Evolutionary conservation across 2,329 filamentous ascomycete genomes (phyloP), one percentile per base, ranked within the genome.

Genomic region (Neoarthrinium moseri): DNA sequence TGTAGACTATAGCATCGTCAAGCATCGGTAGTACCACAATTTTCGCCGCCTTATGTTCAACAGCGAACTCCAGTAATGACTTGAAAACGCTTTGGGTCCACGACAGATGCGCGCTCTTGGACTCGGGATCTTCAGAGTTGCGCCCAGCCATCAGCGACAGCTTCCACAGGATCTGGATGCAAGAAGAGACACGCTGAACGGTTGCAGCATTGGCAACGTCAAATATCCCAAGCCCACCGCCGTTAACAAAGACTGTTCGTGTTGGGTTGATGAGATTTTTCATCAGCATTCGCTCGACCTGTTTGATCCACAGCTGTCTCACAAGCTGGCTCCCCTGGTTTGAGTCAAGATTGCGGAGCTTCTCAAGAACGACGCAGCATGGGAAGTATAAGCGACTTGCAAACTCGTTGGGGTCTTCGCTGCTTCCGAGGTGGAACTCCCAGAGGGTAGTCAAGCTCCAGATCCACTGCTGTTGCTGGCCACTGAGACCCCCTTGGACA

Each of bases 341-440:
- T 17, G 52, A 52, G 40, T 46, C 45, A 22, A 68, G 55, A 1
- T 58, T 59, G 11, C 67, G 65, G 5, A 79, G 47, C 41, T 65
- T 71, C 12, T 64, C 66, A 1, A 80, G 53, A 22, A 80, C 62
- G 6, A 58, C 58, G 35, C 65, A 66, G 46, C 49, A 61, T 1
- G 69, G 60, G 0, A 60, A 55, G 34, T 77, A 77, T 5, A 81
- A 60, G 40, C 73, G 63, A 2, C 60, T 65, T 3, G 78, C 75
- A 21, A 80, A 73, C 30, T 79, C 72, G 6, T 69, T 49, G 3
- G 64, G 65, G 53, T 82, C 79, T 21, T 67, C 64, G 4, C 62
- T 62, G 15, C 67, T 71, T 48, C 77, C 75, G n/a, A 77, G 63
- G 52, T 78, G 79, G 5, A 83, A 64, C 17, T 74, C 68, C 80